A percentile compares a stretch with the other conserved stretches of the same genome.
Conservation (phyloP, 2,329 filamentous ascomycete genomes). For the Rhinocladiella similis region DNA sequence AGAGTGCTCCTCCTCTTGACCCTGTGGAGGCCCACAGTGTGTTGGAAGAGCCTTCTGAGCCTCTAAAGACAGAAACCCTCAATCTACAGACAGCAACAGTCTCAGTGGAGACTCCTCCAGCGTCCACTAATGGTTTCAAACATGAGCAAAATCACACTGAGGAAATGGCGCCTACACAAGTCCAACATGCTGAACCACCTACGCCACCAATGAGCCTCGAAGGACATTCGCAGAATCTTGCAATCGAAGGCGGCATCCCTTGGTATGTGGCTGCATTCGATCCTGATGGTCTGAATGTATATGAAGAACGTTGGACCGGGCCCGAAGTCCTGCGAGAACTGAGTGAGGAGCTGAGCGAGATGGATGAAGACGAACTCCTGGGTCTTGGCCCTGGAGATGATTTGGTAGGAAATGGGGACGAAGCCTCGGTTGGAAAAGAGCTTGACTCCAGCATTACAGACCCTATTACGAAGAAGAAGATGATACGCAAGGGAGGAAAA, state of each 20-base stretch:
- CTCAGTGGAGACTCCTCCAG: slow-evolving; percentile 28
- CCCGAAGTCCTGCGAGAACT: slow-evolving; percentile 70
- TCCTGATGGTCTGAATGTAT: slow-evolving; percentile 74
- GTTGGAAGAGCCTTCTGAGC: slow-evolving; percentile 1
- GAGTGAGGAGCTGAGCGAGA: slow-evolving; percentile 86
- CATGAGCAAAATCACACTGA: slow-evolving; percentile 30
- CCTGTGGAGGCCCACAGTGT: not conserved
- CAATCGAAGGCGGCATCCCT: slow-evolving; percentile 74
- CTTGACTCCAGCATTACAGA: not conserved
- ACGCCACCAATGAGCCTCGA: slow-evolving; percentile 44
- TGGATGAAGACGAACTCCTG: slow-evolving; percentile 86
- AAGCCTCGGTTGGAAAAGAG: not conserved
- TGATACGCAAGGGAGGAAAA: slow-evolving; percentile 7
- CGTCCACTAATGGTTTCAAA: slow-evolving; percentile 32
- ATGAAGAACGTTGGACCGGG: slow-evolving; percentile 72
- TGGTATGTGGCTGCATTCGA: slow-evolving; percentile 88
- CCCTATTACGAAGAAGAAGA: slow-evolving; percentile 13
- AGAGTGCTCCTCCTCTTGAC: slow-evolving; percentile 11
- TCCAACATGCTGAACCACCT: slow-evolving; percentile 35
- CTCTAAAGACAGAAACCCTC: slow-evolving; percentile 9
- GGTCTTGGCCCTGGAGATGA: slow-evolving; percentile 60
- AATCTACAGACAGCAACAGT: slow-evolving; percentile 5
- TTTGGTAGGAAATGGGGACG: slow-evolving; percentile 5
- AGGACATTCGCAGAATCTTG: slow-evolving; percentile 46
- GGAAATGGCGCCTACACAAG: slow-evolving; percentile 47